Evolutionary conservation across 2,329 filamentous ascomycete species (phyloP).

Genomic region (Trichoderma hamatum): DNA sequence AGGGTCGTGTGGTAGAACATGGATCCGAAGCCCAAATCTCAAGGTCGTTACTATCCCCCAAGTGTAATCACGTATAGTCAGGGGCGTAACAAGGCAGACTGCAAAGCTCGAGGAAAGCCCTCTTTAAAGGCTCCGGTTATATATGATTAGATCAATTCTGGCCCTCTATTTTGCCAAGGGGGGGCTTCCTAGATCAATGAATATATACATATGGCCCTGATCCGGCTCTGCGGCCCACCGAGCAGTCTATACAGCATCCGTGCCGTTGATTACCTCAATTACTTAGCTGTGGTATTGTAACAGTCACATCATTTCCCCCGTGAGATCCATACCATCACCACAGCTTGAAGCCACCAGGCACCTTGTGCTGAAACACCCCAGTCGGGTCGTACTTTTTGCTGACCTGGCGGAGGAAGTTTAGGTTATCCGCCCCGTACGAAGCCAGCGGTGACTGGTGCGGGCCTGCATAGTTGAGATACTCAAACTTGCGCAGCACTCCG

Average conservation of each 20-base stretch:
- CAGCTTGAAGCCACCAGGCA: conserved; percentile 43
- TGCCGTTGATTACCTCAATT: not conserved
- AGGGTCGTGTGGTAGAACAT: too few species aligned
- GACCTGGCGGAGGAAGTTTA: conserved; percentile 26
- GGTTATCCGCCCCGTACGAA: not conserved
- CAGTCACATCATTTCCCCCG: not conserved
- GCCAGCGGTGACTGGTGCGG: not conserved
- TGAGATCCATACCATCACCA: not conserved
- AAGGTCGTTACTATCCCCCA: too few species aligned
- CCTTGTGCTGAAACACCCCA: conserved; percentile 38
- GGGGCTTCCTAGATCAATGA: not conserved
- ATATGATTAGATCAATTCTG: too few species aligned
- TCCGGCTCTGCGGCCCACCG: not conserved
- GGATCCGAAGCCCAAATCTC: too few species aligned
- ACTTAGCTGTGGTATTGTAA: not conserved
- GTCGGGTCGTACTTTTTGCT: conserved; percentile 40
- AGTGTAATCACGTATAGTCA: not conserved
- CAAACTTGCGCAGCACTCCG: conserved; percentile 5
- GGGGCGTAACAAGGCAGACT: not conserved
- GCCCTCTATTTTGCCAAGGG: too few species aligned
- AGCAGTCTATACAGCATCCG: not conserved
- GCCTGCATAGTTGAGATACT: conserved; percentile 16
- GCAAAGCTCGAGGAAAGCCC: not conserved
- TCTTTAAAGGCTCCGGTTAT: not conserved
- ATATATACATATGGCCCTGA: not conserved